These are phyloP conservation scores for Monilinia laxa DNA, from an alignment of 2,329 filamentous ascomycete species.

Conservation along the genomic window DNA sequence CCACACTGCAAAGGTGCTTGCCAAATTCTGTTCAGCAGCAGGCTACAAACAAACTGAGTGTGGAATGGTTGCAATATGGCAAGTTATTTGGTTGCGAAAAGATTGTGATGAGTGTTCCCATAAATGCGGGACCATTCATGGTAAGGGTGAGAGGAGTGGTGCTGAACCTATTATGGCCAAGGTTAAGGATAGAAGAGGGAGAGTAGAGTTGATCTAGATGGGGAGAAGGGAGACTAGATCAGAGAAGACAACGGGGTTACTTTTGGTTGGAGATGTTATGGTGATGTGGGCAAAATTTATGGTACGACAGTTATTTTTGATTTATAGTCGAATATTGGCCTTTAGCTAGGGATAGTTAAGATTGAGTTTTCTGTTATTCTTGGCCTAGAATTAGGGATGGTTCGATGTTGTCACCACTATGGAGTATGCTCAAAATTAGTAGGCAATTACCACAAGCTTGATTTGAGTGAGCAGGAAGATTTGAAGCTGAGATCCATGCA, in stretches of 20 bases:
- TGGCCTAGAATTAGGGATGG: too few species aligned
- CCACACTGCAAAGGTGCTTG: conserved; percentile 36
- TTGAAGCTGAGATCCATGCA: too few species aligned
- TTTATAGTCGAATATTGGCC: too few species aligned
- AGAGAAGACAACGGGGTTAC: not conserved
- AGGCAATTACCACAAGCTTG: too few species aligned
- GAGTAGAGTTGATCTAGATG: not conserved
- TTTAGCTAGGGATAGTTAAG: too few species aligned
- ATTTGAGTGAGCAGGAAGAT: too few species aligned
- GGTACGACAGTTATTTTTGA: too few species aligned
- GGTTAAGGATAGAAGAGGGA: not conserved
- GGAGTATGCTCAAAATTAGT: too few species aligned
- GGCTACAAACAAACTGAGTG: conserved; percentile 38
- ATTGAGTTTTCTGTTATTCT: too few species aligned
- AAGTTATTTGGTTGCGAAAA: conserved; percentile 36
- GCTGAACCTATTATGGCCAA: not conserved
- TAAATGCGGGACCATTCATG: not conserved
- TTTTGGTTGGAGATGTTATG: not conserved
- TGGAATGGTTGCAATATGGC: conserved; percentile 37
- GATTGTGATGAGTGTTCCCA: conserved; percentile 35
- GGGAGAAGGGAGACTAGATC: not conserved
- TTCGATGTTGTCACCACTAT: too few species aligned
- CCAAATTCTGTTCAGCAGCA: conserved; percentile 35
- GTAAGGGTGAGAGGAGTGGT: not conserved
- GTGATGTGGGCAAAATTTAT: too few species aligned